A percentile compares a stretch with the other conserved stretches of the same genome.
Conservation (phyloP, 768 basidiomycete species). For the Mrakia gelida region DNA sequence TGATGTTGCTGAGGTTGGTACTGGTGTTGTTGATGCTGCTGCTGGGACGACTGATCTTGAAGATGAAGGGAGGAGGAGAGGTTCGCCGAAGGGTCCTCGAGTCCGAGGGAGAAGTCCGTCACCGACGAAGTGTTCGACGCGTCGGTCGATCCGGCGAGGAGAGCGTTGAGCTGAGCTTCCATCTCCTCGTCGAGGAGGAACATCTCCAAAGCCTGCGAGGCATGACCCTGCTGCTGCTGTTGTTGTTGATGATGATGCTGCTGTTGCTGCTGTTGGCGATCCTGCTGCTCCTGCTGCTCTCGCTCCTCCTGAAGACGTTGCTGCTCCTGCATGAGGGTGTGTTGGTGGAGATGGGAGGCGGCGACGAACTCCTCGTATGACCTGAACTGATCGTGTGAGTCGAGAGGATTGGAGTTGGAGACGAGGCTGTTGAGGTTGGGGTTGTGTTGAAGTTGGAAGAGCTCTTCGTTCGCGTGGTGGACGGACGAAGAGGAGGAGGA, state of each 20-base stretch:
- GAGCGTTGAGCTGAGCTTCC: constrained; percentile 7
- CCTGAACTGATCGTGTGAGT: not conserved
- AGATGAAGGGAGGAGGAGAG: not conserved
- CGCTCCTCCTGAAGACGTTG: constrained; percentile 4
- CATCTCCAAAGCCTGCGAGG: constrained; percentile 4
- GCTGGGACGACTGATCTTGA: not conserved
- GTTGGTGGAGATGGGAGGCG: constrained; percentile 1
- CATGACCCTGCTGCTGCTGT: not conserved
- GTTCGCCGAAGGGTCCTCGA: not conserved
- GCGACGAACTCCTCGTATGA: constrained; percentile 7
- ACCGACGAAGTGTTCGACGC: not conserved
- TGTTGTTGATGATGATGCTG: not conserved
- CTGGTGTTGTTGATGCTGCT: not conserved
- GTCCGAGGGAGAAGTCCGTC: not conserved
- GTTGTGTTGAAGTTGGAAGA: not conserved
- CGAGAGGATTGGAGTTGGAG: not conserved
- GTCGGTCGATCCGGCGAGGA: not conserved
- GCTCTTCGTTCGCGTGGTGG: constrained; percentile 1
- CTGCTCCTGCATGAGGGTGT: constrained; percentile 3
- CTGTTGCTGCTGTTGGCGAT: not conserved
- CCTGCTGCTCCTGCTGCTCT: constrained; percentile 1
- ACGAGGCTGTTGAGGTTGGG: not conserved
- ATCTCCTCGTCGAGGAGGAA: constrained; percentile 2
- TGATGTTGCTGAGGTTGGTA: not conserved
- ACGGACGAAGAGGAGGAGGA: not conserved